Base-by-base conservation (phyloP, 2,329 filamentous ascomycete genomes). In the Xylariomycetidae sp. region DNA sequence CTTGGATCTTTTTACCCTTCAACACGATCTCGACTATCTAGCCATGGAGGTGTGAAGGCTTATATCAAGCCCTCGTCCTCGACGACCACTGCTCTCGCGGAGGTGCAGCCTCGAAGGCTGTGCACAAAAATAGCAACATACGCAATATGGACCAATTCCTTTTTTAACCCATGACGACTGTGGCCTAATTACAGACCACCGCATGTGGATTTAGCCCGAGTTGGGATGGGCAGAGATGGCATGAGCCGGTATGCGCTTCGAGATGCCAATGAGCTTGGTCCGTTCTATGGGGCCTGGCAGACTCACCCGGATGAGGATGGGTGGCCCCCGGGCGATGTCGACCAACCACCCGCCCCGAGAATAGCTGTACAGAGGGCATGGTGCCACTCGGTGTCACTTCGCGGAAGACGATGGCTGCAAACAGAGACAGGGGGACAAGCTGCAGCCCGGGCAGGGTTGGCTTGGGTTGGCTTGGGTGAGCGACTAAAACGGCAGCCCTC, bases 1-100 rank as follows among this genome's bases (percentile, higher is more conserved):
- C 68, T 69, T 67, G 63, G 60, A 67, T 61, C 56, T 58, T 56
- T 52, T 52, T 55, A 50, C 55, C 54, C 54, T 56, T 56, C 58
- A 63, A 64, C 59, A 56, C 57, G 60, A 61, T 63, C 55, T 58
- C 61, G 49, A 52, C 52, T 56, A 43, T 52, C 47, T 48, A 54
- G 51, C 54, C 56, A 58, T 61, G 62, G 60, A 65, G 58, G 62
- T 59, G 60, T 61, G 65, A 67, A 67, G 68, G 60, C 70, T 75
- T 76, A 76, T 76, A 76, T 72, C 63, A 58, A 67, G 63, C 67
- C 61, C 64, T 60, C 54, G 52, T 54, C 54, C 52, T 52, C 56
- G 49, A 56, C 48, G 63, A 49, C 65, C 66, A 50, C 46, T 42
- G 42, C 47, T 49, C 47, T 34, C 46, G 47, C 53, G 50, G 47